These are phyloP conservation scores for Kodamaea plutei DNA, from an alignment of 1,139 yeast genomes.

Conservation along the genomic window DNA sequence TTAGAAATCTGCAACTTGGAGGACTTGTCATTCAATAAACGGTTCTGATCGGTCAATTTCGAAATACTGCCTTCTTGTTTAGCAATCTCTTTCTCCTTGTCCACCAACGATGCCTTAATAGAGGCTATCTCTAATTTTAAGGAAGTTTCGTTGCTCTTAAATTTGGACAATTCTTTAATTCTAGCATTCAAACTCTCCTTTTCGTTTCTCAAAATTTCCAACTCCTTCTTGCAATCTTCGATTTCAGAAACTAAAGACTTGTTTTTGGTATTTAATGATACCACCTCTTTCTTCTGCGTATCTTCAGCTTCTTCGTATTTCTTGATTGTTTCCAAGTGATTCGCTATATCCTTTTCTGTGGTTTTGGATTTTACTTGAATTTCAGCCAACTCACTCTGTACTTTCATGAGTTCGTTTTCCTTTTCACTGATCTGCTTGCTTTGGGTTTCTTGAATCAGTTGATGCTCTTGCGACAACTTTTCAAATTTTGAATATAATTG, in stretches of 20 bases:
- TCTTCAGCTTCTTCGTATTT: no score
- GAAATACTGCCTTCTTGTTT: constrained; percentile 39
- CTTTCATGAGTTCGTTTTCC: constrained; percentile 4
- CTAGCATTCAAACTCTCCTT: constrained; percentile 25
- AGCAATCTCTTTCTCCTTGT: constrained; percentile 47
- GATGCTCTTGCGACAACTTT: constrained; percentile 3
- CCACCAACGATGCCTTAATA: constrained; percentile 33
- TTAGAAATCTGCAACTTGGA: constrained; percentile 42
- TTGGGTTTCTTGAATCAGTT: not conserved
- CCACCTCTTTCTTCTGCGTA: constrained; percentile 10
- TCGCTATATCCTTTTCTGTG: constrained; percentile 2
- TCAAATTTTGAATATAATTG: not conserved
- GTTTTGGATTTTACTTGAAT: constrained; percentile 4
- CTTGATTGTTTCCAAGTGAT: constrained; percentile 2
- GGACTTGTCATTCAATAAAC: constrained; percentile 34
- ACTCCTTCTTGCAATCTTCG: constrained; percentile 17
- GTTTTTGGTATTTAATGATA: constrained; percentile 9
- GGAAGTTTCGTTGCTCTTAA: constrained; percentile 37
- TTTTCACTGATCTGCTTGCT: constrained; percentile 2
- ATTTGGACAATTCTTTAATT: constrained; percentile 28
- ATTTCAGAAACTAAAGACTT: constrained; percentile 9
- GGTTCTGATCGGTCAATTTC: constrained; percentile 34
- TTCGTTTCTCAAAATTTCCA: constrained; percentile 21
- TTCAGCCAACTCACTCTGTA: constrained; percentile 4
- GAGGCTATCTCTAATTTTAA: constrained; percentile 42